phyloP scores from a whole-genome alignment of 2,329 filamentous ascomycete species.

The Fusarium abutilonis region DNA sequence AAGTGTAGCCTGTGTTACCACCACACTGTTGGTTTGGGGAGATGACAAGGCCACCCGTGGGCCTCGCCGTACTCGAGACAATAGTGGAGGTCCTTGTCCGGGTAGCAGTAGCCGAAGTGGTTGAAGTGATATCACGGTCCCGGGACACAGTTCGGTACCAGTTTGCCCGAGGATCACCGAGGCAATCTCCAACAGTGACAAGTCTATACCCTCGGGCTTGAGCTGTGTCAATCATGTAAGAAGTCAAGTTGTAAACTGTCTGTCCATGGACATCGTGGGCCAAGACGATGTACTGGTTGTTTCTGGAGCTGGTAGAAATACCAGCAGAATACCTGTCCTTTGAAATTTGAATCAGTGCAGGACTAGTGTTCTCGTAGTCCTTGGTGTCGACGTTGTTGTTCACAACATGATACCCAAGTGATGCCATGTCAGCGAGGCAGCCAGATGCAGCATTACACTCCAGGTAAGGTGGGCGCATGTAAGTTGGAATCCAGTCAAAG shows the following conservation, averaged over 20 bases:
- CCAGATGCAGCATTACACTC: conserved; percentile 55
- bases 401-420: conserved; percentile 64
- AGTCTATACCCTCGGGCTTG: conserved; percentile 55
- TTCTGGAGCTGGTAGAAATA: conserved; percentile 47
- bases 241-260: conserved; percentile 55
- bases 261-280: conserved; percentile 62
- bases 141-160: conserved; percentile 59
- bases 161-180: conserved; percentile 60
- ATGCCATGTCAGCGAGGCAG: conserved; percentile 50
- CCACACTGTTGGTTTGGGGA: conserved; percentile 53
- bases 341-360: conserved; percentile 59
- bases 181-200: conserved; percentile 67
- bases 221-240: conserved; percentile 57
- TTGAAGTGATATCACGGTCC: conserved; percentile 20
- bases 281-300: conserved; percentile 60
- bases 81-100: conserved; percentile 20
- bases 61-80: conserved; percentile 20
- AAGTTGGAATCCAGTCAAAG: conserved; percentile 54
- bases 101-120: conserved; percentile 16
- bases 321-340: conserved; percentile 52
- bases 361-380: conserved; percentile 64
- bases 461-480: conserved; percentile 58
- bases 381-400: conserved; percentile 69
- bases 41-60: conserved; percentile 38
- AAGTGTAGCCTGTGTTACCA: conserved; percentile 49